phyloP scores from a whole-genome alignment of 352 stramenopile species.

The Pythium periplocum region DNA sequence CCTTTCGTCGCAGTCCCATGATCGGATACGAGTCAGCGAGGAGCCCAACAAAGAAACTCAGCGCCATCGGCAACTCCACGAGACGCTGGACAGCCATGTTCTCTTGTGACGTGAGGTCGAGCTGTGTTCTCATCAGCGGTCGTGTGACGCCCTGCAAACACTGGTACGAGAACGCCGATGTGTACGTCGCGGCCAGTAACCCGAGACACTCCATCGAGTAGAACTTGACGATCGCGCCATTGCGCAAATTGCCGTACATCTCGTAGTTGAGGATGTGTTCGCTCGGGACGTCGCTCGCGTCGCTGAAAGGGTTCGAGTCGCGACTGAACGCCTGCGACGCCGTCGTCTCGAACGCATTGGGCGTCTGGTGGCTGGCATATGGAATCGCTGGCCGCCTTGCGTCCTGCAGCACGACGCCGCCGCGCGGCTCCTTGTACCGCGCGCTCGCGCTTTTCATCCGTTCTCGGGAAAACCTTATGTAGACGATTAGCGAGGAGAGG shows the following conservation, averaged over 20 bases:
- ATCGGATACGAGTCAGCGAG: constrained; percentile 90
- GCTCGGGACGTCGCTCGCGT: too few relatives aligned
- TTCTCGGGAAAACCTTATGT: too few relatives aligned
- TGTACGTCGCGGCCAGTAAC: constrained; percentile 58
- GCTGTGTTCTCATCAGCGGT: constrained; percentile 51
- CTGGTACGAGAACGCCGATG: constrained; percentile 68
- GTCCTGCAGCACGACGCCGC: too few relatives aligned
- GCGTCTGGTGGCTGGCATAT: too few relatives aligned
- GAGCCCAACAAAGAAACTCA: constrained; percentile 88
- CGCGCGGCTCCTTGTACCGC: too few relatives aligned
- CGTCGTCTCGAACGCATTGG: too few relatives aligned
- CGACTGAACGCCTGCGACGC: too few relatives aligned
- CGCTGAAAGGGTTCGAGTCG: too few relatives aligned
- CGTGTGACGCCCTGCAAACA: constrained; percentile 40
- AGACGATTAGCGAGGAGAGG: too few relatives aligned
- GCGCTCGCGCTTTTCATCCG: too few relatives aligned
- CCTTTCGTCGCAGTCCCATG: constrained; percentile 84
- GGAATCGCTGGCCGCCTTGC: too few relatives aligned
- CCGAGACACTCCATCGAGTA: constrained; percentile 61
- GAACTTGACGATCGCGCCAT: constrained; percentile 49
- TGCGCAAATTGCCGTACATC: constrained; percentile 60
- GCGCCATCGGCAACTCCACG: constrained; percentile 81
- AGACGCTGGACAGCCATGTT: constrained; percentile 42
- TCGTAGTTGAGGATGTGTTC: constrained; percentile 76
- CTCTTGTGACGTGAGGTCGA: constrained; percentile 39